Conservation (phyloP, 23 red algal genomes). For the Gracilaria caudata region DNA sequence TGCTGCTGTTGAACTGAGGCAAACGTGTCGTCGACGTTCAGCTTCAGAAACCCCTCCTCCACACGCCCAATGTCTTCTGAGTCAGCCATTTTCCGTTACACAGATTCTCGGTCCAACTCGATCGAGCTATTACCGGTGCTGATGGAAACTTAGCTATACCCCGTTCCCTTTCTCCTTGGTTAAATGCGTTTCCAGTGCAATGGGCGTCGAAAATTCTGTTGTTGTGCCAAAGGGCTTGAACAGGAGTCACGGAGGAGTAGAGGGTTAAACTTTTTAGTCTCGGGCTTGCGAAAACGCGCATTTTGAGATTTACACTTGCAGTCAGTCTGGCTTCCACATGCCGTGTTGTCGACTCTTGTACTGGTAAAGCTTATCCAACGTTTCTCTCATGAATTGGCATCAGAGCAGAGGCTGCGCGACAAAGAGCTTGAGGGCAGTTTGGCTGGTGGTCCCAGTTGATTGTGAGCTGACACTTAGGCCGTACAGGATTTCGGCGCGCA, state of each 20-base stretch:
- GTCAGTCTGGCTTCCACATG: not conserved
- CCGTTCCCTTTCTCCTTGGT: not conserved
- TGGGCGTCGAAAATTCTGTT: not conserved
- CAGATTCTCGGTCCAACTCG: not conserved
- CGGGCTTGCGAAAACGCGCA: not conserved
- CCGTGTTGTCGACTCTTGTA: too few relatives aligned
- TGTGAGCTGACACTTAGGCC: too few relatives aligned
- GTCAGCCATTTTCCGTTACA: not conserved
- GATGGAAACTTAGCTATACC: not conserved
- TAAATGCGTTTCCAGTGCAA: not conserved
- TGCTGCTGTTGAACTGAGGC: slow-evolving; percentile 17
- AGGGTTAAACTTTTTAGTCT: not conserved
- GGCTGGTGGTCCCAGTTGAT: too few relatives aligned
- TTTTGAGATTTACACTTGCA: slow-evolving; percentile 2
- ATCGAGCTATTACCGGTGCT: not conserved
- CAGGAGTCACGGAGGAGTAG: not conserved
- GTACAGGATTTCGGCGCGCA: too few relatives aligned
- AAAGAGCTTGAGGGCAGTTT: too few relatives aligned
- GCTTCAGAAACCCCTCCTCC: not conserved
- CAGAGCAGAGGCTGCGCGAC: too few relatives aligned
- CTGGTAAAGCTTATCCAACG: too few relatives aligned
- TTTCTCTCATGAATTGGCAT: too few relatives aligned
- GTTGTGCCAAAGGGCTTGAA: not conserved
- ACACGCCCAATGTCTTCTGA: not conserved
- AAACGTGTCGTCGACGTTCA: slow-evolving; percentile 23